Conservation (phyloP, 1,139 yeast species). For the Torulaspora pretoriensis region DNA sequence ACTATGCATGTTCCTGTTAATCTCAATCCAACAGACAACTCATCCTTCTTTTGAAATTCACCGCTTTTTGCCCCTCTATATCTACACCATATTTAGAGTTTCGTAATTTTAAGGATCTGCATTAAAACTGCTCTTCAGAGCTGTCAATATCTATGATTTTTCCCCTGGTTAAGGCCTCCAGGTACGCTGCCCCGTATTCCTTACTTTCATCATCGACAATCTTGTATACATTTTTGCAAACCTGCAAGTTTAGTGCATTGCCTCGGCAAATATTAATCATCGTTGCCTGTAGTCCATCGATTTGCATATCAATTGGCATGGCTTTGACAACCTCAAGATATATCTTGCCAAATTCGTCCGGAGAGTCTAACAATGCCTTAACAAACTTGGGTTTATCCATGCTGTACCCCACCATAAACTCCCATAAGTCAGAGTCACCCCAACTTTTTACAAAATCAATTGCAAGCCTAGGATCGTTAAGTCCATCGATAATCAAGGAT, state of each 20-base stretch:
- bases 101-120: not conserved
- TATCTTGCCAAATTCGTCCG: constrained; percentile 68
- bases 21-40: constrained; percentile 12
- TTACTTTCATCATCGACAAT: constrained; percentile 61
- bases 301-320: constrained; percentile 58
- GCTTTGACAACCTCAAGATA: constrained; percentile 54
- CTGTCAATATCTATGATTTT: constrained; percentile 38
- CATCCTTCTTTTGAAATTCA: constrained; percentile 13
- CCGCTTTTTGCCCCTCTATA: not conserved
- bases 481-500: constrained; percentile 65
- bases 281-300: constrained; percentile 61
- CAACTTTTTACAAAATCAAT: constrained; percentile 70
- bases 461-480: constrained; percentile 77
- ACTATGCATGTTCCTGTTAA: constrained; percentile 13
- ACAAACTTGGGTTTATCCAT: constrained; percentile 70
- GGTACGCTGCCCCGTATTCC: constrained; percentile 40
- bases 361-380: constrained; percentile 64
- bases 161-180: constrained; percentile 44
- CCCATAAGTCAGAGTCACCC: constrained; percentile 76
- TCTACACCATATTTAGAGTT: not conserved
- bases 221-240: constrained; percentile 56
- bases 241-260: constrained; percentile 54
- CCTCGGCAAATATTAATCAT: constrained; percentile 61
- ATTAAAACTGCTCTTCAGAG: not conserved
- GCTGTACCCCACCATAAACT: constrained; percentile 65